Base-by-base conservation (phyloP, 2,329 filamentous ascomycete species). In the Diaporthe velutina region DNA sequence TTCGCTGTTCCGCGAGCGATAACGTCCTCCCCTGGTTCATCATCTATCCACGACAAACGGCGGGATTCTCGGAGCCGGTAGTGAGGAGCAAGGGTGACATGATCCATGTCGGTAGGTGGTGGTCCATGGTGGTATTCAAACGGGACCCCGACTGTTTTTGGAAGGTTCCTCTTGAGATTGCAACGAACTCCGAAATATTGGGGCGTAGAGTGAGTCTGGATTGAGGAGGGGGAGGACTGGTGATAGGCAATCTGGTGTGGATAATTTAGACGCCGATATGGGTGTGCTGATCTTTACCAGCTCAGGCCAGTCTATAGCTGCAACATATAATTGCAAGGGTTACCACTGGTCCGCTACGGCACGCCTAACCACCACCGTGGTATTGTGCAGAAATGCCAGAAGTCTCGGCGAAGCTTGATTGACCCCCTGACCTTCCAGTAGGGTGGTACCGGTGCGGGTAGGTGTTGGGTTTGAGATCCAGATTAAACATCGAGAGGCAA, bases 351-450 rank as follows among this genome's bases (percentile, higher is more conserved):
- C 64, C 30, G 28, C 42, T 30, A 35, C 13, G 42, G 52, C 25
- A 42, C 61, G 40, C 30, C 30, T 38, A 25, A 22, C 61, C 61
- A 50, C 13, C 33, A 68, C 64, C 15, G 48, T 68, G 64, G 48
- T 52, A 52, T 40, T 67, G 13, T 28, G 45, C 17, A 28, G 45
- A 54, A 25, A 52, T 68, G 64, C 64, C 64, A 68, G 48, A 54
- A 33, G 64, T 54, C 64, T 68, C 64, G 64, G 64, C 64, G 64
- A 68, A 68, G 64, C 64, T 68, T 68, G 64, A 40, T 68, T 40
- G 33, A 54, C 1, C n/a, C 5, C 33, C 19, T 28, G 22, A 4
- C 25, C 28, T 48, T 28, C 60, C 38, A 30, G 33, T 66, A 40
- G 60, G 60, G 60, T 40, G 40, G 40, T 48, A 66, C 1, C 10